Percentiles rank a stretch among this genome's conserved stretches.
phyloP scores from a whole-genome alignment of 169 alveolate genomes.

The Fabrea salina region DNA sequence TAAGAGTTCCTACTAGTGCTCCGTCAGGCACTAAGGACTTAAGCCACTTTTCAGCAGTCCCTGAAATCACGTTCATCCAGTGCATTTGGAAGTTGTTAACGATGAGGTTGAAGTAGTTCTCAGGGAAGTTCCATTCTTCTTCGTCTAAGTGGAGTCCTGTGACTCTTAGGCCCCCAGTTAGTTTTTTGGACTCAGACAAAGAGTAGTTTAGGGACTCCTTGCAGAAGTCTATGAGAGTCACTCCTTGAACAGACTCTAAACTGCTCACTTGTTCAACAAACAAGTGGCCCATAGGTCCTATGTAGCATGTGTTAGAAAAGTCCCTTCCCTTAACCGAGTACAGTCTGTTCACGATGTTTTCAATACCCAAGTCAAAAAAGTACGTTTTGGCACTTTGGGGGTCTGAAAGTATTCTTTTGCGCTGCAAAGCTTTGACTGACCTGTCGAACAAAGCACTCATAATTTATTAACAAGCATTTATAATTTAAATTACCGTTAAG shows the following conservation, averaged over 20 bases:
- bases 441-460: not conserved
- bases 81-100: conserved; percentile 15
- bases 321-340: not conserved
- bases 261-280: not conserved
- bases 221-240: conserved; percentile 2
- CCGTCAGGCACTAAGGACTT: conserved; percentile 8
- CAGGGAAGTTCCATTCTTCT: conserved; percentile 26
- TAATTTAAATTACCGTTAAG: not conserved
- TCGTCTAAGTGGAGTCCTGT: not conserved
- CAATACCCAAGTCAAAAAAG: not conserved
- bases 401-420: not conserved
- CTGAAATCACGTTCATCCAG: not conserved
- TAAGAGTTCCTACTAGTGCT: conserved; percentile 36
- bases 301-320: not conserved
- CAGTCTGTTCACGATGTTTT: not conserved
- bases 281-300: conserved; percentile 9
- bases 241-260: not conserved
- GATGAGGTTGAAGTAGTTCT: conserved; percentile 3
- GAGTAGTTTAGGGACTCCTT: not conserved
- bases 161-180: not conserved
- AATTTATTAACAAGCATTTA: not conserved
- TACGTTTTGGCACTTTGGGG: not conserved
- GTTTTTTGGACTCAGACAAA: not conserved
- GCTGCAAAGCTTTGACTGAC: not conserved
- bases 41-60: not conserved